Conservation (phyloP, 2,329 filamentous ascomycete genomes). For the Colletotrichum salicis region DNA sequence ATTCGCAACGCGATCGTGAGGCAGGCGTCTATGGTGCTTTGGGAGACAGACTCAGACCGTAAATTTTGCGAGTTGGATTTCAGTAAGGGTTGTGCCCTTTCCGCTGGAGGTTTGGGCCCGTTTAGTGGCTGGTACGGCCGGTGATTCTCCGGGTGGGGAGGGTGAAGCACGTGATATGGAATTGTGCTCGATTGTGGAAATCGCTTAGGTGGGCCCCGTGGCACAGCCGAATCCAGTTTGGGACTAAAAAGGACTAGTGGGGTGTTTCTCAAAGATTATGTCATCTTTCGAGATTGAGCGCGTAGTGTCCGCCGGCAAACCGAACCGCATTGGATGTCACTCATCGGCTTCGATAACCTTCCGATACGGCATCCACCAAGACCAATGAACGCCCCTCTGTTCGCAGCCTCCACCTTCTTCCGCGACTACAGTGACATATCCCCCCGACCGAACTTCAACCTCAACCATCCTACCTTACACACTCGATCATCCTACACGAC, state of each 20-base stretch:
- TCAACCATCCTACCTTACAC: neutral
- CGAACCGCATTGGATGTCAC: neutral
- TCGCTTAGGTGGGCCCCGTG: neutral
- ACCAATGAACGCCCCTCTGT: constrained; percentile 7
- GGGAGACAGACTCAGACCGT: constrained; percentile 1
- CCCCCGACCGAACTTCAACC: neutral
- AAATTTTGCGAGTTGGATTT: constrained; percentile 30
- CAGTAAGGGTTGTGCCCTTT: constrained; percentile 28
- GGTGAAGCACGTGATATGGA: constrained; percentile 19
- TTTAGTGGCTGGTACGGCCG: constrained; percentile 11
- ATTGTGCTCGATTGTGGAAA: neutral
- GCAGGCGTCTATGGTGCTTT: neutral
- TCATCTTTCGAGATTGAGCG: constrained; percentile 7
- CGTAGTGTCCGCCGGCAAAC: neutral
- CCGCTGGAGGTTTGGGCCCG: constrained; percentile 13
- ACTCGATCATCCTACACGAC: neutral
- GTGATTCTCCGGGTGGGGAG: constrained; percentile 17
- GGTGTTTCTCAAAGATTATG: constrained; percentile 8
- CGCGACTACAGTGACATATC: neutral
- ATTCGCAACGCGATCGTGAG: constrained; percentile 34
- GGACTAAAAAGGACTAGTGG: neutral
- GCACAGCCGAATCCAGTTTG: neutral
- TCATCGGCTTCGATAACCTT: constrained; percentile 15
- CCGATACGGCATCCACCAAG: constrained; percentile 6
- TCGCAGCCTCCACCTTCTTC: neutral